phyloP scores from a whole-genome alignment of 1,284 basidiomycete species.

The Ceratobasidium sp. region DNA sequence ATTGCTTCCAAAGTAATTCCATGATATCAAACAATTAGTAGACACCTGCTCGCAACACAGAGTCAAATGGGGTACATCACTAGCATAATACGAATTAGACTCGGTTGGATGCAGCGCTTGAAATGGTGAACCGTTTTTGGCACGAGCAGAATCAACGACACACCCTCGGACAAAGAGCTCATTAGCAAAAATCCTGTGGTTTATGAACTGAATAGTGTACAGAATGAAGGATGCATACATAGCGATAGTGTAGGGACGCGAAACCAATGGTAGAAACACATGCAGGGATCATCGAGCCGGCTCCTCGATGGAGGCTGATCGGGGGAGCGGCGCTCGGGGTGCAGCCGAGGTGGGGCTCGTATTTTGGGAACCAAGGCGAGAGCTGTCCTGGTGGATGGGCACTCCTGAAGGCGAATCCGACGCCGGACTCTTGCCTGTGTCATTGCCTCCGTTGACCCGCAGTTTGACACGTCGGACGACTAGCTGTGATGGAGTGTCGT shows the following conservation, averaged over 20 bases:
- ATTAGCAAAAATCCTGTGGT: too few species aligned
- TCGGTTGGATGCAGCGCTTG: too few species aligned
- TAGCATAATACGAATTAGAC: too few species aligned
- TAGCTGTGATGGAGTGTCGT: constrained; percentile 17
- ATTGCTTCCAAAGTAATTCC: too few species aligned
- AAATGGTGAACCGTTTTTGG: too few species aligned
- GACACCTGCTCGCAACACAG: too few species aligned
- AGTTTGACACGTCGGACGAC: constrained; percentile 16
- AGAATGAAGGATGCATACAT: constrained; percentile 5
- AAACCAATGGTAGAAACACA: background rate
- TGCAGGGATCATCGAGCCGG: background rate
- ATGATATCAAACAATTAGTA: too few species aligned
- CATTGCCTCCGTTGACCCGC: constrained; percentile 21
- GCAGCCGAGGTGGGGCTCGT: background rate
- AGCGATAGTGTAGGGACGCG: background rate
- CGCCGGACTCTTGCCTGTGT: background rate
- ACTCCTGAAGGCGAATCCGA: constrained; percentile 18
- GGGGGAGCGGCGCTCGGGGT: background rate
- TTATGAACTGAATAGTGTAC: constrained; percentile 1
- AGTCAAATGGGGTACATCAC: too few species aligned
- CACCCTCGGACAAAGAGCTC: too few species aligned
- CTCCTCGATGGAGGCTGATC: background rate
- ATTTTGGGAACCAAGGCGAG: background rate
- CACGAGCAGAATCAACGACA: too few species aligned
- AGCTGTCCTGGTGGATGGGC: background rate